Conservation (phyloP, 257 asterid genomes). For the Petrea volubilis region DNA sequence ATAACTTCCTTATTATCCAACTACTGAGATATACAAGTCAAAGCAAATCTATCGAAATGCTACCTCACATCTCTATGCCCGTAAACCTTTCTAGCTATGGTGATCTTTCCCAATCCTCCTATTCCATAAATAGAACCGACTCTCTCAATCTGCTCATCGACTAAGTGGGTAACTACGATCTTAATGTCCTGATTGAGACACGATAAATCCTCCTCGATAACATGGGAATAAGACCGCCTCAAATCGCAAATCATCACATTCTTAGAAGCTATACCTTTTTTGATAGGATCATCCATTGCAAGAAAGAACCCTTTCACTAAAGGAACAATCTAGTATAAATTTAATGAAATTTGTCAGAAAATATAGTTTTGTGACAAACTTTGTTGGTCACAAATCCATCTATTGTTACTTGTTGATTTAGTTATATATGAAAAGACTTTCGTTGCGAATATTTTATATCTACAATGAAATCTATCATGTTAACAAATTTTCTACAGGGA, state of each 20-base stretch:
- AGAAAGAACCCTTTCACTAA: no score
- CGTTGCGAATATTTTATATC: no score
- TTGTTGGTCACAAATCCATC: no score
- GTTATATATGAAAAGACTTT: no score
- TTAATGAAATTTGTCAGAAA: no score
- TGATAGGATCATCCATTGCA: no score
- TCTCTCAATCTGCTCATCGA: slow-evolving; percentile 17
- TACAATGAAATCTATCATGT: no score
- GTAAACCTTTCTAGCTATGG: slow-evolving; percentile 43
- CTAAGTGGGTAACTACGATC: slow-evolving; percentile 24
- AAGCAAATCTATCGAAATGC: slow-evolving; percentile 37
- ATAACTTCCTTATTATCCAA: slow-evolving; percentile 37
- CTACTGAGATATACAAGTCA: slow-evolving; percentile 38
- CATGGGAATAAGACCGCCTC: slow-evolving; percentile 39
- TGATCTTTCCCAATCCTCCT: slow-evolving; percentile 48
- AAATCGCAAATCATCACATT: slow-evolving; percentile 12
- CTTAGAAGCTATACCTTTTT: background rate
- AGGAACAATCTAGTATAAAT: no score
- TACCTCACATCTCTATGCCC: slow-evolving; percentile 27
- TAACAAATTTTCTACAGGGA: no score
- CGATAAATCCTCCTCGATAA: slow-evolving; percentile 36
- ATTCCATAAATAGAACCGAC: slow-evolving; percentile 37
- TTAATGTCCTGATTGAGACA: slow-evolving; percentile 33
- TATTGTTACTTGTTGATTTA: no score
- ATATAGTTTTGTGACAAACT: no score